Base-by-base conservation (phyloP, 2,329 filamentous ascomycete species). In the Fusarium marasasianum region DNA sequence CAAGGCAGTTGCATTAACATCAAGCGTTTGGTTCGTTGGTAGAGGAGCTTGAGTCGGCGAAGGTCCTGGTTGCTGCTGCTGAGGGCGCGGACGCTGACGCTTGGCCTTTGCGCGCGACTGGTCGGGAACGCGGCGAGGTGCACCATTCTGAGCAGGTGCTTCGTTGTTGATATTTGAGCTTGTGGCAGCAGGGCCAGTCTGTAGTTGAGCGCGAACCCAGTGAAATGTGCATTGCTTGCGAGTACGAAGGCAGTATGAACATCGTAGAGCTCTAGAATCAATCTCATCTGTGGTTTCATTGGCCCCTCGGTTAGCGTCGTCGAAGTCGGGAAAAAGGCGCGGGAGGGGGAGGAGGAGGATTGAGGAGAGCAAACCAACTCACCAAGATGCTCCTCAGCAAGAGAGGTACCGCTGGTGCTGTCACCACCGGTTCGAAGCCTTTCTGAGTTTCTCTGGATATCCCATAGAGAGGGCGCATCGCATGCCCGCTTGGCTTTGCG, bases 401-500 rank as follows among this genome's bases (percentile, higher is more conserved):
- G 75, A 38, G 76, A 78, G 37, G 70, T 69, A 33, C 72, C 72
- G 40, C 69, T 73, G 53, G 66, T 50, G 41, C 72, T 70, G 31
- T 78, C 77, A 33, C 58, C 31, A 56, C 66, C 74, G 48, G 69
- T 70, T 54, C 74, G 76, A 63, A 76, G 58, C 51, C 77, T 78
- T 62, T 77, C 77, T 5, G 76, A 59, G 63, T 79, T 78, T 67
- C 77, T 76, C 47, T 78, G 77, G 26, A 78, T 78, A 26, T 78
- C 77, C 77, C 77, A 78, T n/a, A 78, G 51, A 12, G 77, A 78
- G 26, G 77, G 77, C 73, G 77, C 77, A 63, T 78, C 77, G 67
- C 77, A 78, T 69, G 77, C 77, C 61, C 77, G 74, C 68, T 78
- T 78, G 66, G 77, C 77, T 74, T 78, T 78, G 56, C 77, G 76